Base-by-base conservation (phyloP, 805 yeast genomes). In the Starmera dryadoides region DNA sequence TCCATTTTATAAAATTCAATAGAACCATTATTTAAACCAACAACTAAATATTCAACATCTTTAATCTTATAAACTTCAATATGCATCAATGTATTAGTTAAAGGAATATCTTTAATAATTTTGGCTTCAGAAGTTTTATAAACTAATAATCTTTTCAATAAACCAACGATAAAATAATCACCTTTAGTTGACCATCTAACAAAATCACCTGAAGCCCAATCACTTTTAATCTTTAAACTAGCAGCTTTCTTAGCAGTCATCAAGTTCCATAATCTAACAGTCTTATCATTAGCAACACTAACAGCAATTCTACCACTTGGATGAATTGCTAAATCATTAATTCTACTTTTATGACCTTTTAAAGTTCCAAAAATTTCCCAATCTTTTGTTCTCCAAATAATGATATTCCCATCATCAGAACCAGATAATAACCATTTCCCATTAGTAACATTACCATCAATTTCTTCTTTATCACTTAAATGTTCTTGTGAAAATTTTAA, bases 191-290 rank as follows among this genome's bases (percentile, higher is more conserved):
- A 62, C 93, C 95, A 87, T 50, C 75, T 69, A 9, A 81, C 84
- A 53, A 65, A 67, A 44, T 78, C 80, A 34, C 81, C 83, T 41
- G 69, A 63, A 60, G 82, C 85, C 47, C 81, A 79, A 53, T 81
- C 85, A 43, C 70, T 76, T 55, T 73, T 81, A 43, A 85, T 63
- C 54, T 84, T 88, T 60, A 89, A 65, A 10, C 75, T 69, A 2
- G 95, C 89, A 16, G 98, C 98, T 61, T 88, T 89, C 58, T 86
- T 85, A 12, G 87, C 93, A 1, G 97, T 91, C 98, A 93, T 91
- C 48, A 93, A 68, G 57, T 93, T 93, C 98, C 98, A 93, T 42
- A 93, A 69, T 54, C 91, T 71, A 29, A 93, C 71, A 6, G 95
- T 83, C 45, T 76, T 75, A 60, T 93, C 98, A 22, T 75, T 79